Evolutionary conservation across 1,284 basidiomycete species (phyloP).

Genomic region (Mycena sp.): DNA sequence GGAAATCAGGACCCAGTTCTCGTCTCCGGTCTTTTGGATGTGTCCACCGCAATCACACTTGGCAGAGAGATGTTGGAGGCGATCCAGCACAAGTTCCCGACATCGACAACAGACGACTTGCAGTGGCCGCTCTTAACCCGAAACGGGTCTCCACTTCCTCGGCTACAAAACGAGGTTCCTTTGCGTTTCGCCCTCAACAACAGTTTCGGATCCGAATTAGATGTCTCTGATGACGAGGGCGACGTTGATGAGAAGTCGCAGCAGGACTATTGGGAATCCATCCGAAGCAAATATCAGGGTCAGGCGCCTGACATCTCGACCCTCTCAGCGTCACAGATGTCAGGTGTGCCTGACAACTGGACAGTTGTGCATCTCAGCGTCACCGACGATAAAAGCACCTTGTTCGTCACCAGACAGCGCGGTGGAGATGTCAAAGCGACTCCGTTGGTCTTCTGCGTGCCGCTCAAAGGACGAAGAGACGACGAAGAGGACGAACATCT

Average conservation of each 20-base stretch:
- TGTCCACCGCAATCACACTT: conserved; percentile 78
- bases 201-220: conserved; percentile 35
- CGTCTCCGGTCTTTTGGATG: conserved; percentile 74
- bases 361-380: conserved; percentile 87
- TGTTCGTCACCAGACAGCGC: conserved; percentile 87
- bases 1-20: conserved; percentile 59
- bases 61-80: conserved; percentile 82
- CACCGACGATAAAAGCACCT: conserved; percentile 82
- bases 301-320: conserved; percentile 52
- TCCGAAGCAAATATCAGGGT: conserved; percentile 63
- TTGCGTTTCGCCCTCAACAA: conserved; percentile 10
- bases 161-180: conserved; percentile 27
- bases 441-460: conserved; percentile 89
- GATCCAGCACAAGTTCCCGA: conserved; percentile 71
- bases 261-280: conserved; percentile 68
- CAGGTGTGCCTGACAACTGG: conserved; percentile 81
- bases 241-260: conserved; percentile 53
- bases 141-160: conserved; percentile 51
- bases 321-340: conserved; percentile 49
- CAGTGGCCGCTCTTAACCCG: conserved; percentile 69
- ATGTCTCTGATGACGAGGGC: conserved; percentile 44
- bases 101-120: conserved; percentile 61
- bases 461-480: conserved; percentile 86
- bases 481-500: conserved; percentile 76
- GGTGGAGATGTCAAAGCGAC: conserved; percentile 52